phyloP scores from a whole-genome alignment of 805 yeast species.

The Saturnispora ahearnii region DNA sequence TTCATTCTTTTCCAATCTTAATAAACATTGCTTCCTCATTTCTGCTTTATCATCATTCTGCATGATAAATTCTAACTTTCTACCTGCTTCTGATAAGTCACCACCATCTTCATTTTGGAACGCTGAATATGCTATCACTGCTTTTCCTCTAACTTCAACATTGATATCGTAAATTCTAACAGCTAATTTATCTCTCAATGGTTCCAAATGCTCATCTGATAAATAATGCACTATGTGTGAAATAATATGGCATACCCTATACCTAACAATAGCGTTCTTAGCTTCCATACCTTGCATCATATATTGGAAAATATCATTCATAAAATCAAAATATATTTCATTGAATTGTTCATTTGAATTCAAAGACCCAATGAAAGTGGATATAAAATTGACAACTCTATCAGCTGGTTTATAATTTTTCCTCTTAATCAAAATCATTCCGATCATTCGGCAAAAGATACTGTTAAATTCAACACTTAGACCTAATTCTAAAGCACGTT shows the following conservation, averaged over 20 bases:
- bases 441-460: constrained; percentile 51
- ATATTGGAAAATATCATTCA: constrained; percentile 54
- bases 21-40: constrained; percentile 75
- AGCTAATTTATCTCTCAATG: constrained; percentile 50
- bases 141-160: constrained; percentile 70
- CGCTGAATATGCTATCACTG: constrained; percentile 68
- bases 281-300: constrained; percentile 73
- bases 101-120: constrained; percentile 56
- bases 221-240: constrained; percentile 64
- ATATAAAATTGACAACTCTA: constrained; percentile 59
- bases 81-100: constrained; percentile 36
- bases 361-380: constrained; percentile 38
- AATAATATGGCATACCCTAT: constrained; percentile 65
- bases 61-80: constrained; percentile 40
- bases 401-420: constrained; percentile 68
- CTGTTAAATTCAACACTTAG: constrained; percentile 51
- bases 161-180: constrained; percentile 70
- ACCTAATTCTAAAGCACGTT: constrained; percentile 43
- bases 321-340: constrained; percentile 40
- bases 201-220: constrained; percentile 60
- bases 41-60: constrained; percentile 81
- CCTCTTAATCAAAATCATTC: constrained; percentile 58
- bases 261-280: constrained; percentile 67
- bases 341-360: constrained; percentile 26
- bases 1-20: constrained; percentile 52